A percentile compares a stretch with the other conserved stretches of the same genome.
Evolutionary conservation across 2,329 filamentous ascomycete species (phyloP).

Genomic region (Geosmithia morbida): DNA sequence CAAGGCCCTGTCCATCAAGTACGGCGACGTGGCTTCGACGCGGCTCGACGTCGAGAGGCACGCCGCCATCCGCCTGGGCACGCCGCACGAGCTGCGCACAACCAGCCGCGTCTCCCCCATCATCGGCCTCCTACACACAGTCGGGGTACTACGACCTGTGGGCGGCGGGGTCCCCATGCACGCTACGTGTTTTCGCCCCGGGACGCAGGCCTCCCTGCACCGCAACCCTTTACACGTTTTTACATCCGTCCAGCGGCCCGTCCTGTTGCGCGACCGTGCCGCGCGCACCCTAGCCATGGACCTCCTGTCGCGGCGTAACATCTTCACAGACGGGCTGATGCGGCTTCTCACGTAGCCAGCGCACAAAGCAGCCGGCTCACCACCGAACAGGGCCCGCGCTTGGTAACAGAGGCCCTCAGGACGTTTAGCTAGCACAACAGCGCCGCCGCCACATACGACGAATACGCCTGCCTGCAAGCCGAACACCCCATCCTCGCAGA

Average conservation of each 20-base stretch:
- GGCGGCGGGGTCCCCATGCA: conserved; percentile 32
- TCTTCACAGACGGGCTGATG: conserved; percentile 24
- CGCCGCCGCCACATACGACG: conserved; percentile 21
- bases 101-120: conserved; percentile 28
- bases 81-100: conserved; percentile 23
- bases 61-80: conserved; percentile 34
- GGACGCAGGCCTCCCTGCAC: conserved; percentile 14
- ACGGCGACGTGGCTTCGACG: not conserved
- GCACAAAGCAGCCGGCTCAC: conserved; percentile 11
- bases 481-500: conserved; percentile 34
- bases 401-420: conserved; percentile 26
- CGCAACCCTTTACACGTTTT: conserved; percentile 28
- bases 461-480: conserved; percentile 23
- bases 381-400: conserved; percentile 14
- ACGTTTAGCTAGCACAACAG: conserved; percentile 32
- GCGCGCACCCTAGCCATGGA: conserved; percentile 17
- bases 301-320: conserved; percentile 18
- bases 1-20: not conserved
- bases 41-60: conserved; percentile 18
- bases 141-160: conserved; percentile 38
- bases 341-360: conserved; percentile 20
- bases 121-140: conserved; percentile 30
- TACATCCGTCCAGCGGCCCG: conserved; percentile 20
- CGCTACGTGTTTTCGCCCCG: conserved; percentile 34
- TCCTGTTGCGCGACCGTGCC: conserved; percentile 18